These are phyloP conservation scores for Colletotrichum liaoningense DNA, from an alignment of 2,329 filamentous ascomycete genomes.

Conservation along the genomic window DNA sequence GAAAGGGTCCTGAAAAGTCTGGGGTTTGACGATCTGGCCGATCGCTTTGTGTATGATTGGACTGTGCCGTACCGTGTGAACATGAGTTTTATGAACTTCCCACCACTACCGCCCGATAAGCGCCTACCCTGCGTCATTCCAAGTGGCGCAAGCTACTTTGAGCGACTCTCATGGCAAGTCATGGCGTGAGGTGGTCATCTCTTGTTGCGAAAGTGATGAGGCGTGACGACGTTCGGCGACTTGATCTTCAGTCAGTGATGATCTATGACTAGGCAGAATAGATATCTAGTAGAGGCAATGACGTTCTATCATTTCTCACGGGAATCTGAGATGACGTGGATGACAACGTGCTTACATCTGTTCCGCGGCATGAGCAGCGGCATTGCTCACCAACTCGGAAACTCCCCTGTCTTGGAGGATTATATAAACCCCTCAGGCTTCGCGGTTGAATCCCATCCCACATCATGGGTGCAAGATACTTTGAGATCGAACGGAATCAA, in stretches of 20 bases:
- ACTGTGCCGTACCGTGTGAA: conserved; percentile 18
- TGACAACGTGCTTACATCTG: too few relatives aligned
- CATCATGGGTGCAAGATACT: not conserved
- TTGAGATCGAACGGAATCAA: too few relatives aligned
- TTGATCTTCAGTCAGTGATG: conserved; percentile 18
- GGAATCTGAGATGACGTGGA: too few relatives aligned
- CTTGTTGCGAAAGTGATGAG: not conserved
- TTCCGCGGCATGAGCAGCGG: too few relatives aligned
- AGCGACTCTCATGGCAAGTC: not conserved
- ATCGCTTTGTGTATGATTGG: not conserved
- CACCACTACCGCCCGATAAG: not conserved
- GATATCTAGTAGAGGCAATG: too few relatives aligned
- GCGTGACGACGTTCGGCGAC: not conserved
- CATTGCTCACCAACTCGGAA: too few relatives aligned
- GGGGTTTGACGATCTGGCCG: conserved; percentile 19
- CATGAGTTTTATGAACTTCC: not conserved
- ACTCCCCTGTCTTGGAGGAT: too few relatives aligned
- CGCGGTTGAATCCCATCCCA: not conserved
- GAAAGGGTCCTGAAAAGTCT: conserved; percentile 22
- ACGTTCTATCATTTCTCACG: too few relatives aligned
- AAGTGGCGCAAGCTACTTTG: not conserved
- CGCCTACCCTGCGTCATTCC: conserved; percentile 1
- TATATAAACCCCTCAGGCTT: too few relatives aligned
- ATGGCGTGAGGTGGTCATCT: not conserved
- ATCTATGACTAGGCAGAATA: not conserved